Percentiles rank a stretch among this genome's conserved stretches.
Conservation (phyloP, 345 rosid genomes). For the Murraya paniculata region DNA sequence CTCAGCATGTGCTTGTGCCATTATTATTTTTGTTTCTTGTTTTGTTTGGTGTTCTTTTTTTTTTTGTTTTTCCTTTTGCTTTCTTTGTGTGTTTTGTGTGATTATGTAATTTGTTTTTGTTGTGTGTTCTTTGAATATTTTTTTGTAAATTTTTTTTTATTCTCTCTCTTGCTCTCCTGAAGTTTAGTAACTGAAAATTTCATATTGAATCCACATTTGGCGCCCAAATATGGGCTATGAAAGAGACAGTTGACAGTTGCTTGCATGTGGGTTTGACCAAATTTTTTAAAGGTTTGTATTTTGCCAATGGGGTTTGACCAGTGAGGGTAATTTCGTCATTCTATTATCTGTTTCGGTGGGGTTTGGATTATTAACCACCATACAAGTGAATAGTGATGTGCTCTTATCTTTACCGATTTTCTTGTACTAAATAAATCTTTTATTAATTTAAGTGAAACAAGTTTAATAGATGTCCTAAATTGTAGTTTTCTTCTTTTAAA, state of each 20-base stretch:
- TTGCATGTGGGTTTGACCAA: slow-evolving; percentile 38
- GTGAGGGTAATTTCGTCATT: background rate
- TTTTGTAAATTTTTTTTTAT: slow-evolving; percentile 17
- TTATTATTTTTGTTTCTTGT: background rate
- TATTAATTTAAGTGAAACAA: background rate
- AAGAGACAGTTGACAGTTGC: slow-evolving; percentile 31
- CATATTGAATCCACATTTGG: slow-evolving; percentile 56
- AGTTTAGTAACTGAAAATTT: slow-evolving; percentile 41
- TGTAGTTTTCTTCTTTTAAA: no score
- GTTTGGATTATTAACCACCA: background rate
- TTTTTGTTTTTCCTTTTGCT: background rate
- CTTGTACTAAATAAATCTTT: background rate
- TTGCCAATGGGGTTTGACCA: slow-evolving; percentile 1
- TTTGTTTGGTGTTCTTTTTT: background rate
- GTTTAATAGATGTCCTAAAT: no score
- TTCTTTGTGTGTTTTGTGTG: background rate
- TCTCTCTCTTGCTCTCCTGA: slow-evolving; percentile 29
- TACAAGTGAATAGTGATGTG: background rate
- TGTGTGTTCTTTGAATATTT: background rate
- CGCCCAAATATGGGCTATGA: slow-evolving; percentile 34
- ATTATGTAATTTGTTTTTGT: background rate
- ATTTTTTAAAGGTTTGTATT: slow-evolving; percentile 17
- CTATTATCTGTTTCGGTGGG: background rate
- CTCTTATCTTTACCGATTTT: background rate
- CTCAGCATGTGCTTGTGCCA: slow-evolving; percentile 61